Evolutionary conservation across 2,329 filamentous ascomycete genomes (phyloP).

Genomic region (Podosphaera aphanis): DNA sequence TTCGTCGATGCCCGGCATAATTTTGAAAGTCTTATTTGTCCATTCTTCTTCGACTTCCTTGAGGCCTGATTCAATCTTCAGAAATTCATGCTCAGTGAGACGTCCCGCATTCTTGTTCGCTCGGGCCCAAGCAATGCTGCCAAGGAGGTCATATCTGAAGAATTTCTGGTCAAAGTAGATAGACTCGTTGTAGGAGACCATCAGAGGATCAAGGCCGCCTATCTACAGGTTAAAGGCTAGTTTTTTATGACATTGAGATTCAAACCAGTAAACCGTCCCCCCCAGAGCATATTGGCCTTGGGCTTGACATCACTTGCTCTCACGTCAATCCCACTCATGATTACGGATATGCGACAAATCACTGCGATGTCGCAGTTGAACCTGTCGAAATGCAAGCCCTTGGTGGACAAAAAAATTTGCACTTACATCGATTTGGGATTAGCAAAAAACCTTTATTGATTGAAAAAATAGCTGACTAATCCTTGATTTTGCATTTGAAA

Average conservation of each 20-base stretch:
- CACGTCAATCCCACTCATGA: not conserved
- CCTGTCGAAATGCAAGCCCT: too few relatives aligned
- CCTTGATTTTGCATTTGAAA: too few relatives aligned
- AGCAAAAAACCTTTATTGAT: too few relatives aligned
- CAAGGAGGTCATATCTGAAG: conserved; percentile 59
- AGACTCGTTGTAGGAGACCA: conserved; percentile 65
- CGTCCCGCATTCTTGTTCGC: conserved; percentile 58
- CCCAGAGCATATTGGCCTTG: conserved; percentile 29
- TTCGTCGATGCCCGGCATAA: conserved; percentile 30
- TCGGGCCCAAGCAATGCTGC: conserved; percentile 58
- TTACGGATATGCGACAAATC: not conserved
- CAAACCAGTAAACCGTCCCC: conserved; percentile 34
- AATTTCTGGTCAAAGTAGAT: conserved; percentile 59
- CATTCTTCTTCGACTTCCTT: conserved; percentile 30
- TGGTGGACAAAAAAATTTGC: too few relatives aligned
- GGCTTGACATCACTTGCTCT: conserved; percentile 12
- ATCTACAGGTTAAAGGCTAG: not conserved
- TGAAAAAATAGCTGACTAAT: too few relatives aligned
- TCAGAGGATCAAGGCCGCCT: conserved; percentile 67
- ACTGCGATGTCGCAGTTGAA: too few relatives aligned
- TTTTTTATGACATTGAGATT: not conserved
- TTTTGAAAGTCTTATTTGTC: conserved; percentile 25
- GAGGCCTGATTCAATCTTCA: conserved; percentile 49
- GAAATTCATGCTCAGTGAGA: conserved; percentile 48
- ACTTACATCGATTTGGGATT: too few relatives aligned